phyloP scores from a whole-genome alignment of 2,329 filamentous ascomycete genomes.

The Dissoconium aciculare region DNA sequence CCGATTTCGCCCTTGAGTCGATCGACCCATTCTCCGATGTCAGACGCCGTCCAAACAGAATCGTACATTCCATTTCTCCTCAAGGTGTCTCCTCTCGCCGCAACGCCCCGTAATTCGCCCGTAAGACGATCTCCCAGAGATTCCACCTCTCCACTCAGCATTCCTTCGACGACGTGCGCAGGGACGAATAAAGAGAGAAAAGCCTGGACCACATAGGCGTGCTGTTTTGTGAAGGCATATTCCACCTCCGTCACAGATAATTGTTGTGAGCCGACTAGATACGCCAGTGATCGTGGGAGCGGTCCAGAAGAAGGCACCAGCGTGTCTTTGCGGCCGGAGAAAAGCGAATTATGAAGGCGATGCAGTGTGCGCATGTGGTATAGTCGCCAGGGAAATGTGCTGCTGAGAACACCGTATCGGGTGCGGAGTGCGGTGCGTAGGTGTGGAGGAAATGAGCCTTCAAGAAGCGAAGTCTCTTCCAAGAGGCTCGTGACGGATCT shows the following conservation, averaged over 20 bases:
- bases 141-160: constrained; percentile 18
- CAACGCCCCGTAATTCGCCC: constrained; percentile 11
- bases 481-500: too few species aligned
- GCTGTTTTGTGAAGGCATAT: constrained; percentile 14
- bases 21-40: constrained; percentile 4
- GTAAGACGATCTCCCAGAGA: constrained; percentile 19
- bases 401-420: constrained; percentile 23
- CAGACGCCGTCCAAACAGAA: constrained; percentile 7
- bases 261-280: constrained; percentile 8
- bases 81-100: constrained; percentile 10
- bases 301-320: constrained; percentile 17
- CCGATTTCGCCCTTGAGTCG: constrained; percentile 6
- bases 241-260: constrained; percentile 11
- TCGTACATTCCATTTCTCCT: constrained; percentile 10
- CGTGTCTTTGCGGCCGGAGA: constrained; percentile 13
- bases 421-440: constrained; percentile 18
- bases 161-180: constrained; percentile 9
- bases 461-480: background rate
- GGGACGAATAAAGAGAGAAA: constrained; percentile 21
- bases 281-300: constrained; percentile 11
- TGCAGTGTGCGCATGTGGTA: constrained; percentile 24
- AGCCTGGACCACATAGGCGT: constrained; percentile 19
- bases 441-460: constrained; percentile 8
- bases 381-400: constrained; percentile 22
- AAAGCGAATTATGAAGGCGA: constrained; percentile 23